Percentiles rank a stretch among this genome's conserved stretches.
phyloP scores from a whole-genome alignment of 805 yeast genomes.

The Torulaspora microellipsoides region DNA sequence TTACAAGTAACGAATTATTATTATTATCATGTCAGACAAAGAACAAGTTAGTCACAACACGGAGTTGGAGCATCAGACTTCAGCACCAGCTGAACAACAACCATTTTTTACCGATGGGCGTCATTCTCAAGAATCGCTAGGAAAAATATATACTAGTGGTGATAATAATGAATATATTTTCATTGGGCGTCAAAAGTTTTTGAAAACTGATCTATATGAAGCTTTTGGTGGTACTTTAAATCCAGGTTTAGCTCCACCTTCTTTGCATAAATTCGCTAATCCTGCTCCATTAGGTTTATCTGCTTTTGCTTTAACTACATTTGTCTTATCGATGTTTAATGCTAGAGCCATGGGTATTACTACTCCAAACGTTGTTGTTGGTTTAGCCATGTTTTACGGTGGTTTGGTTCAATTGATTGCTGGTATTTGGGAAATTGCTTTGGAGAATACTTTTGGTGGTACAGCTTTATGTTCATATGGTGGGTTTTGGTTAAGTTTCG shows the following conservation, averaged over 20 bases:
- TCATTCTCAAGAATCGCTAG: conserved; percentile 5
- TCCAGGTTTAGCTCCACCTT: conserved; percentile 55
- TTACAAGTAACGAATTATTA: no score
- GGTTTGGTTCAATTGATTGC: conserved; percentile 54
- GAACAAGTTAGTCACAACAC: conserved; percentile 14
- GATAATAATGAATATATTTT: conserved; percentile 57
- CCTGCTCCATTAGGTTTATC: conserved; percentile 61
- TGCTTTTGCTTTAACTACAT: conserved; percentile 57
- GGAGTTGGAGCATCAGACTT: conserved; percentile 6
- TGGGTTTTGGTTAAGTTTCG: conserved; percentile 62
- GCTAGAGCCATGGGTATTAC: conserved; percentile 49
- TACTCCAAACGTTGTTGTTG: conserved; percentile 48
- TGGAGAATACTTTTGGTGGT: conserved; percentile 63
- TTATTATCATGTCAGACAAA: conserved; percentile 11
- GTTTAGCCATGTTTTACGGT: conserved; percentile 55
- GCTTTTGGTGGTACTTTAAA: conserved; percentile 81
- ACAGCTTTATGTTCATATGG: conserved; percentile 57
- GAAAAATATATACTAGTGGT: conserved; percentile 34
- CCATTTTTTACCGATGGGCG: not conserved
- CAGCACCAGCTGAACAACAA: not conserved
- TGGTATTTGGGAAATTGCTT: conserved; percentile 59
- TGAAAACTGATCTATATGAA: conserved; percentile 49
- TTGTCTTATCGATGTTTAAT: conserved; percentile 49
- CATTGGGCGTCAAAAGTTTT: conserved; percentile 65
- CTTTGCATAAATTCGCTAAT: conserved; percentile 54